Conservation (phyloP, 2,329 filamentous ascomycete genomes). For the Monilinia polystroma region DNA sequence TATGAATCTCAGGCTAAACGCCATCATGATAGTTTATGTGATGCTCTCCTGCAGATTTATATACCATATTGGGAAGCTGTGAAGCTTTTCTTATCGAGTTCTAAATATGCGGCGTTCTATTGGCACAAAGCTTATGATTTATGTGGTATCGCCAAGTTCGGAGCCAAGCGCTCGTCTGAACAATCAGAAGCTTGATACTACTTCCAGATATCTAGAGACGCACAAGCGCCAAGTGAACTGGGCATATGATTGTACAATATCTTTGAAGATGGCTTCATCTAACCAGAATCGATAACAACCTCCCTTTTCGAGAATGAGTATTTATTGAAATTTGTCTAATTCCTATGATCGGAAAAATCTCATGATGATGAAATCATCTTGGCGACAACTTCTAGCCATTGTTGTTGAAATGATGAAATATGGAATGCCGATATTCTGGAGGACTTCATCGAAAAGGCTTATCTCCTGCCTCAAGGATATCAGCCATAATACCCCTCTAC, state of each 20-base stretch:
- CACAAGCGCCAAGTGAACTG: slow-evolving; percentile 16
- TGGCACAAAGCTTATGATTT: slow-evolving; percentile 1
- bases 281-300: slow-evolving; percentile 8
- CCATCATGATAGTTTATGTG: background rate
- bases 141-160: slow-evolving; percentile 17
- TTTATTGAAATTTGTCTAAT: background rate
- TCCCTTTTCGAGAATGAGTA: slow-evolving; percentile 18
- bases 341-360: background rate
- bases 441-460: slow-evolving; percentile 12
- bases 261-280: slow-evolving; percentile 19
- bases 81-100: slow-evolving; percentile 20
- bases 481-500: background rate
- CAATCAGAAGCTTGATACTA: slow-evolving; percentile 18
- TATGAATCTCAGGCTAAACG: slow-evolving; percentile 22
- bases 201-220: slow-evolving; percentile 21
- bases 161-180: slow-evolving; percentile 6
- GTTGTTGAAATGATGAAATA: background rate
- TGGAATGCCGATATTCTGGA: background rate
- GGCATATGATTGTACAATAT: slow-evolving; percentile 12
- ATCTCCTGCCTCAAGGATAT: slow-evolving; percentile 18
- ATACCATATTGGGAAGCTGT: slow-evolving; percentile 15
- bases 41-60: background rate
- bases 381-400: slow-evolving; percentile 5
- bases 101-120: background rate
- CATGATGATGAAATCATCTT: slow-evolving; percentile 15